Conservation (phyloP, 805 yeast species). For the Myxozyma mucilagina region DNA sequence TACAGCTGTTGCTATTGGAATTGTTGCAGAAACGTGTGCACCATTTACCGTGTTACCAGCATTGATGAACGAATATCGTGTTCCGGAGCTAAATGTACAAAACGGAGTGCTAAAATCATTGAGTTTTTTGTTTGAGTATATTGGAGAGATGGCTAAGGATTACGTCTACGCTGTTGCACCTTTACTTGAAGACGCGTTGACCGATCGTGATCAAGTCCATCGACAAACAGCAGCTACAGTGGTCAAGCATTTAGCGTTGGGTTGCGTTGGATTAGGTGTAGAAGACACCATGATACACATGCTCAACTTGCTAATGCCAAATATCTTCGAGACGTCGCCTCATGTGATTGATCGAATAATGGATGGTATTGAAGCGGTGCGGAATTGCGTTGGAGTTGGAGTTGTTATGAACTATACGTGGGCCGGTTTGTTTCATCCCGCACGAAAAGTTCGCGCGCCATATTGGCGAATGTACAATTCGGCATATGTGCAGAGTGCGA, state of each 20-base stretch:
- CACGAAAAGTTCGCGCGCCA: conserved; percentile 76
- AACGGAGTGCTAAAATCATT: conserved; percentile 91
- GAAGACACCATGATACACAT: conserved; percentile 85
- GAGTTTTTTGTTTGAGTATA: conserved; percentile 89
- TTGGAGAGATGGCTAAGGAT: conserved; percentile 75
- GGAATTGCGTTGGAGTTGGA: conserved; percentile 76
- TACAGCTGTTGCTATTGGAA: conserved; percentile 96
- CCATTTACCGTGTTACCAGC: conserved; percentile 95
- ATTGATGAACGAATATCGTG: conserved; percentile 89
- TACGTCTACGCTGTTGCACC: conserved; percentile 81
- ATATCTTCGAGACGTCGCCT: conserved; percentile 90
- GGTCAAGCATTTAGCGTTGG: conserved; percentile 75
- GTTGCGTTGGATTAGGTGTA: conserved; percentile 69
- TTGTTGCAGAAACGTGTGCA: conserved; percentile 89
- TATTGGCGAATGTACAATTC: conserved; percentile 84
- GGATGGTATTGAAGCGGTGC: conserved; percentile 74
- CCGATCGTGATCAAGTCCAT: conserved; percentile 87
- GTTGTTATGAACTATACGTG: conserved; percentile 70
- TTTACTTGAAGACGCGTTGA: conserved; percentile 81
- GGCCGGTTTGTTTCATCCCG: conserved; percentile 93
- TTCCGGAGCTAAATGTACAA: conserved; percentile 90
- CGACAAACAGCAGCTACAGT: conserved; percentile 94
- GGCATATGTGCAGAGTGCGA: conserved; percentile 71
- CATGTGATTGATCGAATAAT: conserved; percentile 83
- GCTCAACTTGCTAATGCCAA: conserved; percentile 80